Evolutionary conservation across 1,284 basidiomycete species (phyloP), one percentile per base, ranked within the genome.

Genomic region (Trametes hirsuta): DNA sequence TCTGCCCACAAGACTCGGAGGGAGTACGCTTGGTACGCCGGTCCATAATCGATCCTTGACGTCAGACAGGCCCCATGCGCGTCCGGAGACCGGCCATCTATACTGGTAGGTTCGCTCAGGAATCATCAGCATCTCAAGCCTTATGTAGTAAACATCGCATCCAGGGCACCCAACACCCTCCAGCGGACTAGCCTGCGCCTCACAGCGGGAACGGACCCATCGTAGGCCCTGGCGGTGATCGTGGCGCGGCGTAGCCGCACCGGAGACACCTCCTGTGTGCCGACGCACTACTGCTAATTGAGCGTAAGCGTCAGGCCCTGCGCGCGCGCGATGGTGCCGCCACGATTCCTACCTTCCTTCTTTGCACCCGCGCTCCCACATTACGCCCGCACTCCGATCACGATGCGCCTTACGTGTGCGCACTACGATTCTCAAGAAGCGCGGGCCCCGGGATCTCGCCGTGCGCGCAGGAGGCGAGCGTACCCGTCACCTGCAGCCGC

Each of bases 381-480:
- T 51, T 56, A 65, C 47, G 44, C 25, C 64, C 64, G 53, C 46
- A 41, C 35, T 62, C 64, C 64, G 61, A 61, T 58, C 58, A 58
- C 53, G 53, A 57, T 58, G 51, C 50, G 42, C 56, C 47, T 65
- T 65, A 65, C 64, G 64, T 65, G 55, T 50, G 40, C 49, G 25
- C 25, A 36, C 34, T 24, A 34, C 49, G 52, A 39, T 45, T 52
- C 57, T 49, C 47, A 30, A 58, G 50, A 56, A 64, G 41, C 55
- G 47, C 57, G 63, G 60, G 35, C 8, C 42, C 58, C 58, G 61
- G 55, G 46, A 30, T 48, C 58, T 60, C 58, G 56, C 51, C 60
- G 51, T 47, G 48, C 50, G 34, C 42, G 35, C 44, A 30, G 30
- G 54, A 42, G 52, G 50, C 52, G 61, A 62, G 53, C 58, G 56